phyloP scores from a whole-genome alignment of 495 filamentous ascomycete species.

The Choiromyces venosus region DNA sequence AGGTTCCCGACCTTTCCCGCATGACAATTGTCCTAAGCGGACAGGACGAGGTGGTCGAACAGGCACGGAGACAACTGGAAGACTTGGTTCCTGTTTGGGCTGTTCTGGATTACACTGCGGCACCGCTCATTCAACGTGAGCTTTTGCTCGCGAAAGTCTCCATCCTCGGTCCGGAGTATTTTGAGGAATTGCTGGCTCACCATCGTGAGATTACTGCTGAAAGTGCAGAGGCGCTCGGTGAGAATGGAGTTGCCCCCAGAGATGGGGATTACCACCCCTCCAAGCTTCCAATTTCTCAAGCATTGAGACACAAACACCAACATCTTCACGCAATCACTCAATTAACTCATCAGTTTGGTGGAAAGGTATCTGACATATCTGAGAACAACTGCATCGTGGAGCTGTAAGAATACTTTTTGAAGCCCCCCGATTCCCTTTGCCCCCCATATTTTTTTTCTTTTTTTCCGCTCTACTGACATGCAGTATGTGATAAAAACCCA shows the following conservation, averaged over 20 bases:
- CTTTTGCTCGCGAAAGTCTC: constrained; percentile 94
- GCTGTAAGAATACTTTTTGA: constrained; percentile 55
- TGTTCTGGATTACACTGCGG: constrained; percentile 87
- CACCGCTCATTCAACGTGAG: constrained; percentile 93
- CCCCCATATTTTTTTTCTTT: too few relatives aligned
- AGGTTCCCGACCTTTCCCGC: constrained; percentile 93
- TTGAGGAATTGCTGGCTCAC: constrained; percentile 90
- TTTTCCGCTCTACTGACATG: neutral
- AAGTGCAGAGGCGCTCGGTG: constrained; percentile 38
- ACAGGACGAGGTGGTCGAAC: constrained; percentile 95
- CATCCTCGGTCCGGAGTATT: constrained; percentile 93
- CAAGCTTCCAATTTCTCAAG: constrained; percentile 75
- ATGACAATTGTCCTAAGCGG: constrained; percentile 98
- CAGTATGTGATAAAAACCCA: neutral
- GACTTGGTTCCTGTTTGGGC: constrained; percentile 98
- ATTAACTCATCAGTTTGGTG: constrained; percentile 93
- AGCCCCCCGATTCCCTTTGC: neutral
- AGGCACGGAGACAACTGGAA: constrained; percentile 90
- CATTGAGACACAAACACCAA: constrained; percentile 90
- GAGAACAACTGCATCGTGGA: constrained; percentile 98
- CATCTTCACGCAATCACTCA: constrained; percentile 91
- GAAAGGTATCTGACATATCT: constrained; percentile 95
- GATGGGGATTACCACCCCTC: constrained; percentile 75
- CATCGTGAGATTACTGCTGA: constrained; percentile 67
- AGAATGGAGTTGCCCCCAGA: neutral